Evolutionary conservation across 805 yeast genomes (phyloP).

Genomic region (Debaryomyces hansenii): DNA sequence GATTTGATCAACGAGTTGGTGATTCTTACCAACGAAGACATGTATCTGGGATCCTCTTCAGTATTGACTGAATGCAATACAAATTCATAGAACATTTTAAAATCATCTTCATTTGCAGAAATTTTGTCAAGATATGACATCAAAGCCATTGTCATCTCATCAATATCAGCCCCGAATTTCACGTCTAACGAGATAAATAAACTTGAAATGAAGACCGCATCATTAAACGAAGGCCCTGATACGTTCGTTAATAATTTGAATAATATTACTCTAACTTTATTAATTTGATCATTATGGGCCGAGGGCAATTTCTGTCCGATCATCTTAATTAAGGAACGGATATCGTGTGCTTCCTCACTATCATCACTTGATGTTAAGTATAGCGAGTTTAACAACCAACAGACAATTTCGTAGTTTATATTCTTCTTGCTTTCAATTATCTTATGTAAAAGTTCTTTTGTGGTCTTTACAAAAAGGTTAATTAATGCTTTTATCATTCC

Average conservation of each 20-base stretch:
- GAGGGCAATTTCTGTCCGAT: conserved; percentile 9
- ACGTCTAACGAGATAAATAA: conserved; percentile 8
- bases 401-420: not conserved
- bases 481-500: not conserved
- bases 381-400: conserved; percentile 34
- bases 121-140: conserved; percentile 7
- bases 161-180: not conserved
- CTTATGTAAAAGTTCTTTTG: not conserved
- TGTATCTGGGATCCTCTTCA: conserved; percentile 10
- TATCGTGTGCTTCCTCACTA: not conserved
- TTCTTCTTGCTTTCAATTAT: not conserved
- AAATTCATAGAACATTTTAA: conserved; percentile 11
- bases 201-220: conserved; percentile 13
- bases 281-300: not conserved
- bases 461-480: not conserved
- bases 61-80: conserved; percentile 15
- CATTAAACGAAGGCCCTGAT: conserved; percentile 4
- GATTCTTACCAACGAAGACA: conserved; percentile 17
- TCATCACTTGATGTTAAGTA: conserved; percentile 7
- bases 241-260: conserved; percentile 26
- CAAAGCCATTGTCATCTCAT: conserved; percentile 8
- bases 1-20: conserved; percentile 15
- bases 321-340: conserved; percentile 3
- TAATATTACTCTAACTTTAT: conserved; percentile 18
- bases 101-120: conserved; percentile 6